phyloP scores from a whole-genome alignment of 78 protist species.

The Bigelowiella natans region DNA sequence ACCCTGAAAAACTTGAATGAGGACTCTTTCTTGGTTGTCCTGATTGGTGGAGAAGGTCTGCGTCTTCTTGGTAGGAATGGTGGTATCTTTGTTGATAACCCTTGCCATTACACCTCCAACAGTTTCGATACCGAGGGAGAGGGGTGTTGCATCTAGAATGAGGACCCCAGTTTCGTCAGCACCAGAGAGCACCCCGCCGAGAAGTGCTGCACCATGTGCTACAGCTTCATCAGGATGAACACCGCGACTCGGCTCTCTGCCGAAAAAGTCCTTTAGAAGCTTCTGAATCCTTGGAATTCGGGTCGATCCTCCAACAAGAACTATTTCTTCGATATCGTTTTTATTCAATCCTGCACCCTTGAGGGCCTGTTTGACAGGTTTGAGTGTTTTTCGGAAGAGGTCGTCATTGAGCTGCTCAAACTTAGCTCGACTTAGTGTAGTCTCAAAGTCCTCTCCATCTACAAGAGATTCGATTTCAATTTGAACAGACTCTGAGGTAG shows the following conservation, averaged over 20 bases:
- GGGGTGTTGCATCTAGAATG: conserved; percentile 83
- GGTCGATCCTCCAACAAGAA: conserved; percentile 97
- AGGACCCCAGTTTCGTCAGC: conserved; percentile 49
- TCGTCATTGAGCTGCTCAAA: conserved; percentile 95
- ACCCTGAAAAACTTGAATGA: conserved; percentile 93
- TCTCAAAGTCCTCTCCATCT: conserved; percentile 89
- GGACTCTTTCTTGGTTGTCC: conserved; percentile 86
- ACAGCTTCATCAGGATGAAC: conserved; percentile 99
- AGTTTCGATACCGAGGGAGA: conserved; percentile 95
- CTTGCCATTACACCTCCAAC: conserved; percentile 7
- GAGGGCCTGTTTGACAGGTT: conserved; percentile 78
- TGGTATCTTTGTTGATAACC: background rate
- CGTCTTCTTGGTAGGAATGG: background rate
- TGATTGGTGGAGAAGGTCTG: conserved; percentile 29
- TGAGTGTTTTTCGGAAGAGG: conserved; percentile 81
- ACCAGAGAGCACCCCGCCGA: conserved; percentile 89
- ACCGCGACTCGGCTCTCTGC: conserved; percentile 91
- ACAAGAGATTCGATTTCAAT: conserved; percentile 84
- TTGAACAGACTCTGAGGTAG: conserved; percentile 53
- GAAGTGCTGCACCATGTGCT: conserved; percentile 97
- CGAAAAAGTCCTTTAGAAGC: conserved; percentile 86
- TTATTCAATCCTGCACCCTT: conserved; percentile 78
- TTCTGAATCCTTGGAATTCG: conserved; percentile 95
- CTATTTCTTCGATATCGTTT: conserved; percentile 84
- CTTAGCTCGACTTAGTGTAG: conserved; percentile 90